Conservation (phyloP, 139 green algal genomes). For the Pseudopediastrum boryanum region DNA sequence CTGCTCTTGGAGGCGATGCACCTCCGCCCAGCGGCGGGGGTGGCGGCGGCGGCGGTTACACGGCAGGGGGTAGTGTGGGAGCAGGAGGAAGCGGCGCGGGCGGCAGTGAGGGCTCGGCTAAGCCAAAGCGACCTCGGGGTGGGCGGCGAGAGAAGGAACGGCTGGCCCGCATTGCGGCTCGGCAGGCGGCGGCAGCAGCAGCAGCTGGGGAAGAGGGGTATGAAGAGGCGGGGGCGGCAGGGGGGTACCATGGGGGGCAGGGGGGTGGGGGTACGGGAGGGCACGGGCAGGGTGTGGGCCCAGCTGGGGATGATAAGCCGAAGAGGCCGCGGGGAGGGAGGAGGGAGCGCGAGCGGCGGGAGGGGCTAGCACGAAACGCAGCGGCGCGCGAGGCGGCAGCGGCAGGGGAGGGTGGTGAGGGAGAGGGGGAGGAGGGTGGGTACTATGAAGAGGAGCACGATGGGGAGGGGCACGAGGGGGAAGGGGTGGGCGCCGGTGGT, state of each 20-base stretch:
- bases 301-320: background rate
- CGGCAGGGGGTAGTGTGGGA: background rate
- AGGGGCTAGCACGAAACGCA: slow-evolving; percentile 8
- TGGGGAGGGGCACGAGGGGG: too few species aligned
- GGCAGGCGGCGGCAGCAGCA: slow-evolving; percentile 19
- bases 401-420: background rate
- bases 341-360: slow-evolving; percentile 22
- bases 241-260: too few species aligned
- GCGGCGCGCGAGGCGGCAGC: slow-evolving; percentile 5
- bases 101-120: background rate
- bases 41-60: background rate
- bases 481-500: too few species aligned
- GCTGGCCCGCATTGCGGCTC: background rate
- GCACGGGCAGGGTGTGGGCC: background rate
- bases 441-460: background rate
- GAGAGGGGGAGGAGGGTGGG: slow-evolving; percentile 18
- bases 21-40: background rate
- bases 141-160: slow-evolving; percentile 18
- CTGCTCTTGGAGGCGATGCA: background rate
- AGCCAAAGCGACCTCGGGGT: slow-evolving; percentile 34
- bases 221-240: too few species aligned
- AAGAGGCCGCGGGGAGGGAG: slow-evolving; percentile 30
- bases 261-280: background rate
- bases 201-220: background rate
- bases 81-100: background rate